Conservation (phyloP, 495 filamentous ascomycete genomes). For the Elasticomyces elasticus region DNA sequence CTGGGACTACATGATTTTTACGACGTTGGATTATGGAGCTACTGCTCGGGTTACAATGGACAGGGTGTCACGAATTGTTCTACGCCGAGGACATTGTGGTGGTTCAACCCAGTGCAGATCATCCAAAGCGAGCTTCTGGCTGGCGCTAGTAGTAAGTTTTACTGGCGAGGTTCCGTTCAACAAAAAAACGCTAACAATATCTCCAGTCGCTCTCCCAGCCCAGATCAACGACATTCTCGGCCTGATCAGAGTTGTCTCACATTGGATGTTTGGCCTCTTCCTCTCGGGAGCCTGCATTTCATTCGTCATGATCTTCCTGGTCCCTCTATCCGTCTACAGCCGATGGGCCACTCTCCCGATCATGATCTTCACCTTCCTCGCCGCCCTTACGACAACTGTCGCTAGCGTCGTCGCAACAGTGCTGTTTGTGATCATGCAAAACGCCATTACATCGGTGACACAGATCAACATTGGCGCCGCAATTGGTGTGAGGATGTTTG, state of each 20-base stretch:
- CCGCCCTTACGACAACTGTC: constrained; percentile 55
- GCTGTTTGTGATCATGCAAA: constrained; percentile 68
- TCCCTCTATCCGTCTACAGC: constrained; percentile 44
- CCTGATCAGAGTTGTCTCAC: constrained; percentile 65
- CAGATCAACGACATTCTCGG: constrained; percentile 60
- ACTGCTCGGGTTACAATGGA: constrained; percentile 71
- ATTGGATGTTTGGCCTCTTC: constrained; percentile 89
- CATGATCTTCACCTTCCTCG: constrained; percentile 49
- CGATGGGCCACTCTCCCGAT: constrained; percentile 47
- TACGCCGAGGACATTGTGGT: constrained; percentile 58
- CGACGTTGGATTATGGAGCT: constrained; percentile 81
- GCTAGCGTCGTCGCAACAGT: constrained; percentile 66
- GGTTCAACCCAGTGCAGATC: constrained; percentile 83
- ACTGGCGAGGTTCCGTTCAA: neutral
- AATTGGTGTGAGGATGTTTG: constrained; percentile 64
- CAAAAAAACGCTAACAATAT: constrained; percentile 18
- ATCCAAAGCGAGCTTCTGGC: constrained; percentile 64
- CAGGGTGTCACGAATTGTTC: constrained; percentile 67
- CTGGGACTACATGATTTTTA: constrained; percentile 92
- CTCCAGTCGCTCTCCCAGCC: constrained; percentile 62
- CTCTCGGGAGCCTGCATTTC: constrained; percentile 56
- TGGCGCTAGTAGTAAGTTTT: constrained; percentile 59
- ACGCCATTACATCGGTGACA: constrained; percentile 51
- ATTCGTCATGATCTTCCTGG: constrained; percentile 57
- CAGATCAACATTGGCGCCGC: constrained; percentile 65